Conservation (phyloP, 2,329 filamentous ascomycete species). For the Tolypocladium tropicale region DNA sequence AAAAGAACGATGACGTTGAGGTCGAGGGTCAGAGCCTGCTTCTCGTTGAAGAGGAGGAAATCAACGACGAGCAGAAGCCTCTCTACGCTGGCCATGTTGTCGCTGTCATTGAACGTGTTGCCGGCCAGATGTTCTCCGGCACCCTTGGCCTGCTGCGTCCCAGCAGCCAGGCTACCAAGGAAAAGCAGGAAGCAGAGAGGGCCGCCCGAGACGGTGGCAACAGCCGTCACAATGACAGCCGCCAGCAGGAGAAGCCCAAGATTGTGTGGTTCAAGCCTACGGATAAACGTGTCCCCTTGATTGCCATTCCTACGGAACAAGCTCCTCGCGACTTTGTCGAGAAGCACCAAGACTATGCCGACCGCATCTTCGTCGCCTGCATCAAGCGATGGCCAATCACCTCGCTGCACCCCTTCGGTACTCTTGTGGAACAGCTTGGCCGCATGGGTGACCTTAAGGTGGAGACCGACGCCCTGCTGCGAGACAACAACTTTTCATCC, state of each 20-base stretch:
- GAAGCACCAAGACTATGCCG: constrained; percentile 94
- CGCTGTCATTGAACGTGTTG: constrained; percentile 91
- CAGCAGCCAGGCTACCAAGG: constrained; percentile 96
- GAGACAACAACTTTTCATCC: constrained; percentile 97
- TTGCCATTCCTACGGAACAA: constrained; percentile 96
- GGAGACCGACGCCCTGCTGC: constrained; percentile 90
- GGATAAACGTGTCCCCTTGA: constrained; percentile 95
- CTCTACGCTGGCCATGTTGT: constrained; percentile 96
- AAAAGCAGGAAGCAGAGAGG: constrained; percentile 97
- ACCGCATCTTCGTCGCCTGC: constrained; percentile 96
- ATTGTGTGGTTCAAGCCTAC: constrained; percentile 99
- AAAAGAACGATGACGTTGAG: constrained; percentile 99
- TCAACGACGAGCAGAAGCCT: constrained; percentile 96
- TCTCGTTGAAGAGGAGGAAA: constrained; percentile 95
- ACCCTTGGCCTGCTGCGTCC: constrained; percentile 89
- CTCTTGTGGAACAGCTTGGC: constrained; percentile 90
- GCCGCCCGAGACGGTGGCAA: constrained; percentile 75
- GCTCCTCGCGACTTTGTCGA: constrained; percentile 96
- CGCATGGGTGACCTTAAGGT: constrained; percentile 97
- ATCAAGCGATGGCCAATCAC: constrained; percentile 99
- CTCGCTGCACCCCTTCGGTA: constrained; percentile 97
- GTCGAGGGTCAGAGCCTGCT: constrained; percentile 96
- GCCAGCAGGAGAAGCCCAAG: constrained; percentile 89
- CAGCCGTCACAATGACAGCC: constrained; percentile 63
- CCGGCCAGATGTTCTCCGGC: constrained; percentile 98